Conservation (phyloP, 305 asterid species). For the Withania somnifera region DNA sequence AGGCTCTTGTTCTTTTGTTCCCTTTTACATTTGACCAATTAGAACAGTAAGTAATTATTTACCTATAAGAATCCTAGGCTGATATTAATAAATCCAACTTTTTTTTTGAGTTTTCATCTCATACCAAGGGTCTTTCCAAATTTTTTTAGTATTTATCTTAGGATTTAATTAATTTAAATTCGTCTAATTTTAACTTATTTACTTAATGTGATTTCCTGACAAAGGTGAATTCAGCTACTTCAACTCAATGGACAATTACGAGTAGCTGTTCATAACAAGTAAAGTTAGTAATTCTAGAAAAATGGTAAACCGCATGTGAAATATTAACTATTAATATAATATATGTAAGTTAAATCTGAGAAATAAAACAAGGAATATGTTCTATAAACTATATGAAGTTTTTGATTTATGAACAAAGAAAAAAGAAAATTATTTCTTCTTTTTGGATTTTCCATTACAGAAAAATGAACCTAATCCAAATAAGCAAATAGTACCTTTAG, state of each 20-base stretch:
- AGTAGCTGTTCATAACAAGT: too few relatives aligned
- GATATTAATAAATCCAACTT: not conserved
- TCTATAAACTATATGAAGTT: constrained; percentile 8
- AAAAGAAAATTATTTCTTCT: constrained; percentile 33
- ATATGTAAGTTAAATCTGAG: not conserved
- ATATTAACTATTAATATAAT: too few relatives aligned
- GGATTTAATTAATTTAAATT: not conserved
- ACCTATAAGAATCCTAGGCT: not conserved
- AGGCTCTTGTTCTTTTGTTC: constrained; percentile 18
- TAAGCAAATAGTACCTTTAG: constrained; percentile 45
- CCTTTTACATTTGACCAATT: not conserved
- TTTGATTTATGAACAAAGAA: not conserved
- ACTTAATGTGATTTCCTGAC: too few relatives aligned
- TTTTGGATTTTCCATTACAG: constrained; percentile 54
- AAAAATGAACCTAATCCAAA: constrained; percentile 63
- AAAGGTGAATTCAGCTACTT: too few relatives aligned
- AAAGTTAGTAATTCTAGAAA: too few relatives aligned
- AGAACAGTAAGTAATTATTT: not conserved
- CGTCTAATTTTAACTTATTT: not conserved
- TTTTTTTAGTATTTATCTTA: too few relatives aligned
- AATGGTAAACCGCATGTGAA: too few relatives aligned
- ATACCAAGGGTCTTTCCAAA: too few relatives aligned
- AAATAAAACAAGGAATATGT: not conserved
- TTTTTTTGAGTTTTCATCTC: not conserved
- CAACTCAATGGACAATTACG: too few relatives aligned